Conservation (phyloP, 2,329 filamentous ascomycete genomes). For the Exophiala sp. region DNA sequence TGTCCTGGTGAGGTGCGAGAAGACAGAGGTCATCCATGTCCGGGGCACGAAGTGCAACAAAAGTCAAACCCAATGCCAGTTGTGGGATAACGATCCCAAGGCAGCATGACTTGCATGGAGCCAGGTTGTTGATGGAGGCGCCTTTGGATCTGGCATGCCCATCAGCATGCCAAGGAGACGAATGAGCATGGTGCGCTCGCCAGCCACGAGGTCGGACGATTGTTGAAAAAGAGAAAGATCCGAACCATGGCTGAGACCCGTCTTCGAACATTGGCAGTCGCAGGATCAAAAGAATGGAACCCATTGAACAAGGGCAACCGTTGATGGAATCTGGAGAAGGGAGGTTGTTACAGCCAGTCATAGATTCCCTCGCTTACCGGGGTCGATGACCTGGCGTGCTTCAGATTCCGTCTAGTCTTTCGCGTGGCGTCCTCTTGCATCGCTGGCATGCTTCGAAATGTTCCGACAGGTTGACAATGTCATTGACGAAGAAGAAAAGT, state of each 20-base stretch:
- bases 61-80: constrained; percentile 4
- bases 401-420: constrained; percentile 22
- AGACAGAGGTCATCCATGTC: constrained; percentile 6
- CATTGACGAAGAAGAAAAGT: not conserved
- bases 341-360: constrained; percentile 15
- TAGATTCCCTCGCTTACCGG: constrained; percentile 1
- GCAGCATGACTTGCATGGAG: constrained; percentile 24
- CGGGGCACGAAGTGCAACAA: constrained; percentile 21
- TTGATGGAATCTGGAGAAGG: constrained; percentile 7
- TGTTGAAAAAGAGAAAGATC: constrained; percentile 1
- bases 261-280: constrained; percentile 16
- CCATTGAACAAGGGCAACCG: not conserved
- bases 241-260: constrained; percentile 9
- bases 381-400: constrained; percentile 20
- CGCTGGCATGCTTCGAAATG: constrained; percentile 14
- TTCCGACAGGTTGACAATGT: constrained; percentile 13
- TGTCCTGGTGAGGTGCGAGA: constrained; percentile 1
- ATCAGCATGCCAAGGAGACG: constrained; percentile 7
- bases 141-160: constrained; percentile 7
- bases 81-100: not conserved
- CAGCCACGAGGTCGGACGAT: constrained; percentile 5
- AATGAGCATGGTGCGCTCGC: constrained; percentile 13
- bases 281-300: constrained; percentile 5
- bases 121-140: not conserved
- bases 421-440: constrained; percentile 22